Evolutionary conservation across 495 filamentous ascomycete genomes (phyloP).

Genomic region (Jackrogersella multiformis): DNA sequence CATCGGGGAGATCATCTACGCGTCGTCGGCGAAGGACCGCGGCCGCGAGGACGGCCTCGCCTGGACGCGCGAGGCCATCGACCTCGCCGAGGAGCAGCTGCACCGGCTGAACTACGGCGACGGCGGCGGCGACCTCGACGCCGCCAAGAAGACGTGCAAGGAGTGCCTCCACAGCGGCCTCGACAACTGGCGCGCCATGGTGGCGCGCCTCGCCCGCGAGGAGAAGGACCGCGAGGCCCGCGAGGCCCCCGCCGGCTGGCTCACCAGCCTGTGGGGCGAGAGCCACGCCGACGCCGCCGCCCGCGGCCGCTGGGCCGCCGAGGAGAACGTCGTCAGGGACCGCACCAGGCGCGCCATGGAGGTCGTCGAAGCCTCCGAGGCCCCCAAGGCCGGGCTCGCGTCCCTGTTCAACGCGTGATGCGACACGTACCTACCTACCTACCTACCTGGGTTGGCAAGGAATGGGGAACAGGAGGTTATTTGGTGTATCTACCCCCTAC

Average conservation of each 20-base stretch:
- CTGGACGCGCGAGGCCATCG: slow-evolving; percentile 87
- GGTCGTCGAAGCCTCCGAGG: slow-evolving; percentile 58
- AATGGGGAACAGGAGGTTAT: background rate
- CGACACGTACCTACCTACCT: background rate
- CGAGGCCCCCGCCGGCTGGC: slow-evolving; percentile 17
- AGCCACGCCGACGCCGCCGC: slow-evolving; percentile 30
- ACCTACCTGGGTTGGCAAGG: background rate
- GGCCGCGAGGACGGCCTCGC: slow-evolving; percentile 72
- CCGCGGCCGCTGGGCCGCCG: slow-evolving; percentile 58
- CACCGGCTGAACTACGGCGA: slow-evolving; percentile 41
- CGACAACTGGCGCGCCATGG: slow-evolving; percentile 81
- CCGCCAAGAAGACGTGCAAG: slow-evolving; percentile 65
- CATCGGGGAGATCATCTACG: slow-evolving; percentile 93
- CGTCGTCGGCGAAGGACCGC: slow-evolving; percentile 46
- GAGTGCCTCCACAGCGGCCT: slow-evolving; percentile 76
- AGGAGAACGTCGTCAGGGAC: slow-evolving; percentile 62
- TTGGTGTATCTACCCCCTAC: background rate
- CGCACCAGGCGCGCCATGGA: slow-evolving; percentile 54
- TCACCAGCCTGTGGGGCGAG: slow-evolving; percentile 57
- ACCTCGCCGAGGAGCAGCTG: slow-evolving; percentile 64
- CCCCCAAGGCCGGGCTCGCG: slow-evolving; percentile 46
- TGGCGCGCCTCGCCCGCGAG: slow-evolving; percentile 64
- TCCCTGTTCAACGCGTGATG: slow-evolving; percentile 53
- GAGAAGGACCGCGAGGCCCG: slow-evolving; percentile 53
- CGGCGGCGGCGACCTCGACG: background rate